Percentiles rank a stretch among this genome's conserved stretches.
Evolutionary conservation across 345 rosid genomes (phyloP).

Genomic region (Erysimum cheiranthoides): DNA sequence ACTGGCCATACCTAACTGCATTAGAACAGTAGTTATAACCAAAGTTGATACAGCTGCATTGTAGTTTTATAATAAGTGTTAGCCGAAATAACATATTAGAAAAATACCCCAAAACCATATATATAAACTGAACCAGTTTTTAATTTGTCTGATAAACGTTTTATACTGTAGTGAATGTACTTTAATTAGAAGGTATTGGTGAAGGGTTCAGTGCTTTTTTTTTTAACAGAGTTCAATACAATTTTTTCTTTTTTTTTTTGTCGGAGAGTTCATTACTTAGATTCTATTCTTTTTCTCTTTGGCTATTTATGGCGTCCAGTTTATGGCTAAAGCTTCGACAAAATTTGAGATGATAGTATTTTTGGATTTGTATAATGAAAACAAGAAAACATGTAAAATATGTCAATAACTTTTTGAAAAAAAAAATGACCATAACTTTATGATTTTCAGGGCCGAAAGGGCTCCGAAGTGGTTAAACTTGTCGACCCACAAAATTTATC

Average conservation of each 20-base stretch:
- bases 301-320: not conserved
- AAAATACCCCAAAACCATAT: not conserved
- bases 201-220: too few relatives aligned
- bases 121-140: not conserved
- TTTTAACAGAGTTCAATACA: too few relatives aligned
- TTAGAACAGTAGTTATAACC: not conserved
- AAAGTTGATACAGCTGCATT: not conserved
- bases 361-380: not conserved
- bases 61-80: not conserved
- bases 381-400: too few relatives aligned
- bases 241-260: too few relatives aligned
- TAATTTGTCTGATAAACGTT: not conserved
- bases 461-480: too few relatives aligned
- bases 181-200: too few relatives aligned
- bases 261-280: not conserved
- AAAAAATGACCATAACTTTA: too few relatives aligned
- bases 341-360: not conserved
- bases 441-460: too few relatives aligned
- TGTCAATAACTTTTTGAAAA: too few relatives aligned
- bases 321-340: not conserved
- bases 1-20: slow-evolving; percentile 88
- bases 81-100: not conserved
- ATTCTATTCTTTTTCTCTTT: not conserved
- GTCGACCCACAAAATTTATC: too few relatives aligned
- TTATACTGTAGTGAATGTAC: too few relatives aligned